Conservation (phyloP, 495 filamentous ascomycete genomes). For the Penicillium malachiteum region DNA sequence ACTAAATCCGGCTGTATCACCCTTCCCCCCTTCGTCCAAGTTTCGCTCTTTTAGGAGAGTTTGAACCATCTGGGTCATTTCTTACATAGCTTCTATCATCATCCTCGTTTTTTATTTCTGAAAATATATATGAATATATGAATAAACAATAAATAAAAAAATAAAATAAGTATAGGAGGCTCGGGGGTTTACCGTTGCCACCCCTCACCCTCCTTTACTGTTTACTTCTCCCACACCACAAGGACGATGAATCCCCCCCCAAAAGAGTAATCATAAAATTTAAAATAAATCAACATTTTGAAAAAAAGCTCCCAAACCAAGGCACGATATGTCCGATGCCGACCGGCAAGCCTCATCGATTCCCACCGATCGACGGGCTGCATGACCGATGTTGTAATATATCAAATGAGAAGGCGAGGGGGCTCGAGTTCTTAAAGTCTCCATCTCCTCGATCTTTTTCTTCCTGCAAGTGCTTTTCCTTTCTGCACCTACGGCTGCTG, state of each 20-base stretch:
- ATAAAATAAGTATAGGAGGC: slow-evolving; percentile 5
- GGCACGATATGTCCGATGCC: slow-evolving; percentile 17
- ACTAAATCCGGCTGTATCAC: slow-evolving; percentile 33
- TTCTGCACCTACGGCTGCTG: slow-evolving; percentile 23
- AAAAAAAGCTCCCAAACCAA: slow-evolving; percentile 1
- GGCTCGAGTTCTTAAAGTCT: slow-evolving; percentile 40
- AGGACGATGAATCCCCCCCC: not conserved
- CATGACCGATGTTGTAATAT: slow-evolving; percentile 51
- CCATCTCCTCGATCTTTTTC: slow-evolving; percentile 28
- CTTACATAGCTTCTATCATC: not conserved
- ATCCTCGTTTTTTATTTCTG: no score
- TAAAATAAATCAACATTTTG: slow-evolving; percentile 7
- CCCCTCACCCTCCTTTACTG: slow-evolving; percentile 17
- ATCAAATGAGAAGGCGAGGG: slow-evolving; percentile 54
- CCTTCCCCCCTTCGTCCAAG: slow-evolving; percentile 28
- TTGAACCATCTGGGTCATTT: slow-evolving; percentile 1
- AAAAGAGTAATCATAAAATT: slow-evolving; percentile 6
- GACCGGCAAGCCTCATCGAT: slow-evolving; percentile 32
- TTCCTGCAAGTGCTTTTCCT: slow-evolving; percentile 32
- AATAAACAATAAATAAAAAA: not conserved
- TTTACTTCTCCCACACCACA: slow-evolving; percentile 3
- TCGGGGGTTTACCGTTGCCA: slow-evolving; percentile 25
- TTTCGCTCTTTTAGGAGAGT: slow-evolving; percentile 11
- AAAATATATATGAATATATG: not conserved
- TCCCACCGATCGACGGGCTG: slow-evolving; percentile 45